Percentiles rank a stretch among this genome's conserved stretches.
Evolutionary conservation across 768 basidiomycete species (phyloP).

Genomic region (Phaffia tasmanica): DNA sequence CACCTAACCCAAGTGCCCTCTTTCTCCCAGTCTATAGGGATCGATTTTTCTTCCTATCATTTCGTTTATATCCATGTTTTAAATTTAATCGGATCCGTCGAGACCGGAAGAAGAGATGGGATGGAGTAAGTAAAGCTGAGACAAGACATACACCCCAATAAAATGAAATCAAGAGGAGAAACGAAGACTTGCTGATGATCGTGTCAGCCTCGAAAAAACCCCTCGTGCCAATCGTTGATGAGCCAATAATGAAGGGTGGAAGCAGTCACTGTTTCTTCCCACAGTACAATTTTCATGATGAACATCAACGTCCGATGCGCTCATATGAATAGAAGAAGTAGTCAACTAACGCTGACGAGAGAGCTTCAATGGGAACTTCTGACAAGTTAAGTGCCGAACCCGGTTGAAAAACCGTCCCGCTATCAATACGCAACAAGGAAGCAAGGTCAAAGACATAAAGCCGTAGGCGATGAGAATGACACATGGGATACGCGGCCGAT

Average conservation of each 20-base stretch:
- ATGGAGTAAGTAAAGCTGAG: background rate
- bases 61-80: too few species aligned
- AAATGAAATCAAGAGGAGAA: background rate
- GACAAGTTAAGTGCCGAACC: conserved; percentile 9
- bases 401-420: conserved; percentile 13
- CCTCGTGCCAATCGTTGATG: conserved; percentile 17
- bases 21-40: conserved; percentile 11
- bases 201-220: conserved; percentile 9
- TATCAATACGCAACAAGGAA: background rate
- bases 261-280: conserved; percentile 7
- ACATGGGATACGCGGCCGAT: too few species aligned
- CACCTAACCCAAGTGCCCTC: conserved; percentile 11
- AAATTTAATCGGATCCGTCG: too few species aligned
- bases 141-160: background rate
- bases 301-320: background rate
- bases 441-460: background rate
- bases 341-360: conserved; percentile 2
- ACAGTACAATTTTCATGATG: background rate
- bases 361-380: conserved; percentile 9
- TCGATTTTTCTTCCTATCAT: conserved; percentile 2
- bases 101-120: too few species aligned
- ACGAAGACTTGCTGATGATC: background rate
- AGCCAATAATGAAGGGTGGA: conserved; percentile 12
- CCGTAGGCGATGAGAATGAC: too few species aligned
- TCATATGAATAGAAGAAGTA: background rate